Evolutionary conservation across 768 basidiomycete genomes (phyloP), one percentile per base, ranked within the genome.

Genomic region (Boletus sp.): DNA sequence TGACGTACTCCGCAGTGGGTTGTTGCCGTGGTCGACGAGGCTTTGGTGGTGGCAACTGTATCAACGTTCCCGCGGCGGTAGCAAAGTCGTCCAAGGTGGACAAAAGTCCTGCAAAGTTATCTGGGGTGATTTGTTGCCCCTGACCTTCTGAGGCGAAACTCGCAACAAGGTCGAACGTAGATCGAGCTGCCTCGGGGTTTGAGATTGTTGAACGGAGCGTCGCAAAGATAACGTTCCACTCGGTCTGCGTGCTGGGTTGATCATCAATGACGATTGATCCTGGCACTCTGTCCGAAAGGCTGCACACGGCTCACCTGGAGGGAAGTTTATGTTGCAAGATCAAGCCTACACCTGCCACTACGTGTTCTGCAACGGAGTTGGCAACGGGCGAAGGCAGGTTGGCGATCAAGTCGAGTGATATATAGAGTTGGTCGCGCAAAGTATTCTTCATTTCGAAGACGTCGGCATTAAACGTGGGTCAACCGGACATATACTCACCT

Each of bases 171-270:
- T 85, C 85, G 65, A 98, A 90, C 2, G 96, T 88, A 48, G 85
- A 74, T 35, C 90, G 86, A 25, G 92, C 85, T 6, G 94, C 95
- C 70, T 93, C 91, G 10, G 91, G 83, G 65, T 97, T 89, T 13
- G 85, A 77, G 39, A 94, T 81, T 0, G 93, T 95, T 1, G 87
- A 87, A 45, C 91, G 84, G 58, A 98, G 80, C 29, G 98, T 77
- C 1, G 91, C 89, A 63, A 95, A 91, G 21, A 95, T 81, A 38
- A 98, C 75, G 57, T 91, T 93, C 96, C 96, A 99, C 68, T 98
- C 96, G 1, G 96, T 98, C 60, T 89, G 87, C 1, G 93, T 94
- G 51, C 87, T 93, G 51, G 0, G 58, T 51, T 33, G 23, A 46
- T 33, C 23, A 7, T 68, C 38, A 63, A 46, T 33, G 30, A 48